Evolutionary conservation across 2,329 filamentous ascomycete species (phyloP).

Genomic region (Cadophora sp.): DNA sequence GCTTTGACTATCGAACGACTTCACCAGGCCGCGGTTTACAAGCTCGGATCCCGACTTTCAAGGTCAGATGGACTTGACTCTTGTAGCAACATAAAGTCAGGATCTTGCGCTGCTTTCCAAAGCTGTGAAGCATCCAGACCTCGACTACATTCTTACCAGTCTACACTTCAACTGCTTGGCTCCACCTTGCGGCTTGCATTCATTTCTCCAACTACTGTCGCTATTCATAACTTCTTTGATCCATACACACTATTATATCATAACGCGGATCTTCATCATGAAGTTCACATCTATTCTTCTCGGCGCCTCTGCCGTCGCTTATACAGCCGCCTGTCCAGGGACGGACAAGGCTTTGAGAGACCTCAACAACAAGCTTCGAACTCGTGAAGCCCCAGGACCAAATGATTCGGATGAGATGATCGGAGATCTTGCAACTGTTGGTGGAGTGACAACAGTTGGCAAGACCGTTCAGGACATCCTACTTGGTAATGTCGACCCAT

Average conservation of each 20-base stretch:
- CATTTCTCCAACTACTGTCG: slow-evolving; percentile 2
- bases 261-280: background rate
- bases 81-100: background rate
- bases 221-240: background rate
- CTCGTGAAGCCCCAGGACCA: background rate
- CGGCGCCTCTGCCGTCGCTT: background rate
- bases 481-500: slow-evolving; percentile 22
- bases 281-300: slow-evolving; percentile 10
- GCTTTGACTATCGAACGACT: background rate
- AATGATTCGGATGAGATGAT: slow-evolving; percentile 75
- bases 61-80: background rate
- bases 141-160: background rate
- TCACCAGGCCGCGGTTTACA: background rate
- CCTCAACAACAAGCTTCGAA: slow-evolving; percentile 9
- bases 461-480: slow-evolving; percentile 26
- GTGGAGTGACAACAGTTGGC: slow-evolving; percentile 23
- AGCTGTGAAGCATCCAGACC: background rate
- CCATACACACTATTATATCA: background rate
- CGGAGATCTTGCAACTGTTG: slow-evolving; percentile 62
- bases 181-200: slow-evolving; percentile 9
- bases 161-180: background rate
- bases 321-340: slow-evolving; percentile 11
- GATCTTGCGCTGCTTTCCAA: background rate
- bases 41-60: background rate
- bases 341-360: slow-evolving; percentile 13